A percentile compares a stretch with the other conserved stretches of the same genome.
Conservation (phyloP, 306 rosid species). For the Prosopis cineraria region DNA sequence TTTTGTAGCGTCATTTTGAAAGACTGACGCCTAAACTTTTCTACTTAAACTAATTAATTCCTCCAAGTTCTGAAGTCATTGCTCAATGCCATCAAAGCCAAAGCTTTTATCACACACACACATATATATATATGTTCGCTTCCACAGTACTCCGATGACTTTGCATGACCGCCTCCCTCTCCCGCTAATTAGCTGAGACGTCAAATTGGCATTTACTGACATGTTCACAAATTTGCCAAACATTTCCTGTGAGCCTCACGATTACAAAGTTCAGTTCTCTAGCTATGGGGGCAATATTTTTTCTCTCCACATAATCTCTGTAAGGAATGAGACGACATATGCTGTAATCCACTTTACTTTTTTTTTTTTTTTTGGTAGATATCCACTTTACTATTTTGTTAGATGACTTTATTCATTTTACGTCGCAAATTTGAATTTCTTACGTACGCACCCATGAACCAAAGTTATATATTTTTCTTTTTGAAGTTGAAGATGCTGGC, state of each 20-base stretch:
- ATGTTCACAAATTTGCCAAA: background rate
- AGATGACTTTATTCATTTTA: background rate
- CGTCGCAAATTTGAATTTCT: background rate
- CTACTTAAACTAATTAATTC: background rate
- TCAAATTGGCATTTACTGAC: background rate
- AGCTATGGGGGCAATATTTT: background rate
- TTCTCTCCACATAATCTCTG: background rate
- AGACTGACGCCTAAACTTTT: background rate
- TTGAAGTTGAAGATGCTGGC: background rate
- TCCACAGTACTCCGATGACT: background rate
- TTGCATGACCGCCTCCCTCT: background rate
- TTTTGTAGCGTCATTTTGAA: background rate
- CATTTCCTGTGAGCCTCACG: background rate
- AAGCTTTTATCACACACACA: background rate
- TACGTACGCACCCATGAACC: background rate
- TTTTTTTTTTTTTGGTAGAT: background rate
- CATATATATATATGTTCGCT: background rate
- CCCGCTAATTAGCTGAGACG: background rate
- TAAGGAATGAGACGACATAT: background rate
- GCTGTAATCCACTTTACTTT: background rate
- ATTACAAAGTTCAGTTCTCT: background rate
- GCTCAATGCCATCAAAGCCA: background rate
- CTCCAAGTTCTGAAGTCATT: background rate
- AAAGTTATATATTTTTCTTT: background rate
- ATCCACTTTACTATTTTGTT: background rate